Percentiles rank a stretch among this genome's conserved stretches.
These are phyloP conservation scores for Hyphopichia burtonii DNA, from an alignment of 1,139 yeast species.

Conservation along the genomic window DNA sequence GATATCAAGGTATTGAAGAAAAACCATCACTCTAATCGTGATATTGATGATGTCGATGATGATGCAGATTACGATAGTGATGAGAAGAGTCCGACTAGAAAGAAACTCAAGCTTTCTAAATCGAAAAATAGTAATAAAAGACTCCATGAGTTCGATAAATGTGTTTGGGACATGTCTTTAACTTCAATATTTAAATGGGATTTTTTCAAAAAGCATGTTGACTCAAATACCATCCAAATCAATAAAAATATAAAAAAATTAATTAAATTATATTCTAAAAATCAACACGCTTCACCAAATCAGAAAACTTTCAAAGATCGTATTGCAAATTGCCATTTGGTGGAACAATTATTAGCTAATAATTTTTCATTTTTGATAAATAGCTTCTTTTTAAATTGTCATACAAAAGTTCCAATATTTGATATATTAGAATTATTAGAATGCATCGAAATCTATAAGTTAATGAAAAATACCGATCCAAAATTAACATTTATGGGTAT, in stretches of 20 bases:
- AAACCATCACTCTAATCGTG: too few relatives aligned
- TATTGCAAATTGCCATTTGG: slow-evolving; percentile 11
- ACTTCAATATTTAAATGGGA: slow-evolving; percentile 40
- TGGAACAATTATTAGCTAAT: slow-evolving; percentile 20
- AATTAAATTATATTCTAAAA: slow-evolving; percentile 16
- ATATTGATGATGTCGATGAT: not conserved
- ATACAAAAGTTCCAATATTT: slow-evolving; percentile 35
- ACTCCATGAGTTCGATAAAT: slow-evolving; percentile 13
- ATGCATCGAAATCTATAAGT: slow-evolving; percentile 27
- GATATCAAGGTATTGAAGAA: slow-evolving; percentile 17
- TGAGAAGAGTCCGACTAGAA: not conserved
- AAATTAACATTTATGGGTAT: slow-evolving; percentile 21
- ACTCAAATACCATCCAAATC: slow-evolving; percentile 13
- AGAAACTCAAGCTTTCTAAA: not conserved
- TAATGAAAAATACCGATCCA: slow-evolving; percentile 18
- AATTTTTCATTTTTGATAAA: slow-evolving; percentile 24
- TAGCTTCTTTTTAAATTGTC: slow-evolving; percentile 35
- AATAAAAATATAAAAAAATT: slow-evolving; percentile 13
- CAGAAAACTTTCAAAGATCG: slow-evolving; percentile 13
- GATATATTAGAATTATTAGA: slow-evolving; percentile 32
- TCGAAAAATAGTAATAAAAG: not conserved
- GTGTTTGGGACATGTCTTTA: slow-evolving; percentile 43
- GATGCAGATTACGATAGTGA: not conserved
- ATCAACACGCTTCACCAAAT: slow-evolving; percentile 7
- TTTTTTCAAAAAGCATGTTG: slow-evolving; percentile 18